Conservation (phyloP, 129 eudicot genomes). For the Centrapalus pauciflorus region DNA sequence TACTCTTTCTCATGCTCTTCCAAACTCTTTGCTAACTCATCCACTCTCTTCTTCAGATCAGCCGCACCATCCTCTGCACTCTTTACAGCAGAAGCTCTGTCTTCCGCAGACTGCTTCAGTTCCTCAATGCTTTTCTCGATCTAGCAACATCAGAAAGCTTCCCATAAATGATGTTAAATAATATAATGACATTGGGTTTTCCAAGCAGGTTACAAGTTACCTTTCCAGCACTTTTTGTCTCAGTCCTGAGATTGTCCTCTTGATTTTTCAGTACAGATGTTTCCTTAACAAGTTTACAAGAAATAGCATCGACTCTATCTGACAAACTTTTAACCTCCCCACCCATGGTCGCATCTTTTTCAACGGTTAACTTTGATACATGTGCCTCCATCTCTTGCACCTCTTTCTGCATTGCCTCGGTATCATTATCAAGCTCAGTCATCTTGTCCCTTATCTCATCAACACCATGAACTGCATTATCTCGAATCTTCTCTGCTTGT, state of each 20-base stretch:
- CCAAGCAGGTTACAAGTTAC: conserved; percentile 33
- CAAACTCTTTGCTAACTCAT: conserved; percentile 66
- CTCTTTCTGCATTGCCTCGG: conserved; percentile 40
- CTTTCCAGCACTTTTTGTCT: conserved; percentile 66
- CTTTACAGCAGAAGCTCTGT: conserved; percentile 70
- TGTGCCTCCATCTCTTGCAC: conserved; percentile 72
- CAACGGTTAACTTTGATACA: conserved; percentile 51
- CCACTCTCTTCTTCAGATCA: conserved; percentile 52
- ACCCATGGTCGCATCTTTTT: conserved; percentile 87
- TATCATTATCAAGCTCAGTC: conserved; percentile 48
- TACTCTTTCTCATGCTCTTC: conserved; percentile 85
- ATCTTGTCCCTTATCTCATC: conserved; percentile 71
- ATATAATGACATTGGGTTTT: not conserved
- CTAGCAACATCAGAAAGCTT: conserved; percentile 33
- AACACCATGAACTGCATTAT: conserved; percentile 67
- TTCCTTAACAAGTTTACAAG: conserved; percentile 80
- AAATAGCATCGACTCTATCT: conserved; percentile 74
- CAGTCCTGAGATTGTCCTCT: conserved; percentile 72
- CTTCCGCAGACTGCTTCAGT: conserved; percentile 68
- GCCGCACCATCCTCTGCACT: conserved; percentile 90
- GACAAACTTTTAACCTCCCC: conserved; percentile 78
- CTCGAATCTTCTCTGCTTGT: conserved; percentile 73
- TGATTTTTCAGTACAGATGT: conserved; percentile 65
- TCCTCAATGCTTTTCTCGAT: conserved; percentile 71
- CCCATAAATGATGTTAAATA: not conserved